Percentiles rank a stretch among this genome's conserved stretches.
Evolutionary conservation across 345 rosid genomes (phyloP).

Genomic region (Viola odorata): DNA sequence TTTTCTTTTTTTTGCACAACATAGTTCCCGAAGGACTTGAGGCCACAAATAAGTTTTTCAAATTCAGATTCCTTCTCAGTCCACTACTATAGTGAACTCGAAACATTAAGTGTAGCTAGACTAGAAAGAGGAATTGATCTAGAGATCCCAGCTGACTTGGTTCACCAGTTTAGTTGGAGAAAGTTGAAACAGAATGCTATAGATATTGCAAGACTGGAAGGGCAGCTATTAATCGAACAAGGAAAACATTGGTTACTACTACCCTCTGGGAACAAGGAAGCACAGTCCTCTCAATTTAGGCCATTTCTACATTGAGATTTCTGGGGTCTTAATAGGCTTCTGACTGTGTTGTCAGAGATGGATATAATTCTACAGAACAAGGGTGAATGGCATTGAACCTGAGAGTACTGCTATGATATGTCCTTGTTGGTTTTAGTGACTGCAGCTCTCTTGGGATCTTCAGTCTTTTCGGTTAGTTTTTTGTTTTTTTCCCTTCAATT

Average conservation of each 20-base stretch:
- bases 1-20: constrained; percentile 10
- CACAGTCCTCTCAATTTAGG: constrained; percentile 21
- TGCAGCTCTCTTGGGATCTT: no score
- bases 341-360: constrained; percentile 37
- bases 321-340: constrained; percentile 41
- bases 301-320: constrained; percentile 45
- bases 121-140: constrained; percentile 28
- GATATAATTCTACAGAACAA: constrained; percentile 43
- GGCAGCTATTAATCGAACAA: constrained; percentile 41
- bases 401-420: not conserved
- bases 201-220: constrained; percentile 53
- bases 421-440: no score
- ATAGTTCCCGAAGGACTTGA: constrained; percentile 61
- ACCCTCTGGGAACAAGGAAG: constrained; percentile 22
- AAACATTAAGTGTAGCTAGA: constrained; percentile 38
- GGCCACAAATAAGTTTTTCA: constrained; percentile 24
- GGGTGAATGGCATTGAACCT: constrained; percentile 22
- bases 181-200: constrained; percentile 28
- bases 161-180: constrained; percentile 43
- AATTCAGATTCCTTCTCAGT: constrained; percentile 25
- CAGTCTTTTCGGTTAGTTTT: no score
- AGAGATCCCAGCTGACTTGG: constrained; percentile 53
- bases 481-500: no score
- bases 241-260: constrained; percentile 47
- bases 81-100: constrained; percentile 42